A percentile compares a stretch with the other conserved stretches of the same genome.
phyloP scores from a whole-genome alignment of 208 protist genomes.

The Entamoeba invadens region DNA sequence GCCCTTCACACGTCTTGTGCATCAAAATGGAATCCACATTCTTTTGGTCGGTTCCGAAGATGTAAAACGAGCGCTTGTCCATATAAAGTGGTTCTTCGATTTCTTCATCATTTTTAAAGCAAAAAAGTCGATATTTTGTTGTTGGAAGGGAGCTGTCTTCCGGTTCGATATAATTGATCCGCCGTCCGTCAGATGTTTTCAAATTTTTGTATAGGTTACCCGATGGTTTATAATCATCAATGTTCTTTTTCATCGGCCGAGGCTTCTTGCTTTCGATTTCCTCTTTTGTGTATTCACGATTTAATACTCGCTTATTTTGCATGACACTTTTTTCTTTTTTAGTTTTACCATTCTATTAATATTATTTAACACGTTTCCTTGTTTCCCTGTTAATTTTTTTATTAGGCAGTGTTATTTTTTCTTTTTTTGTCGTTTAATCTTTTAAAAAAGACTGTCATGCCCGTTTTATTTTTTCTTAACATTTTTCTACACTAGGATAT shows the following conservation, averaged over 20 bases:
- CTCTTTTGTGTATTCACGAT: not conserved
- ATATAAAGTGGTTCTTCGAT: not conserved
- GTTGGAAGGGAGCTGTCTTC: not conserved
- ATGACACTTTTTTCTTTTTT: not conserved
- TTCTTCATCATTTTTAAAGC: not conserved
- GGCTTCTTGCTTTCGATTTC: not conserved
- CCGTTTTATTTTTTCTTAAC: no score
- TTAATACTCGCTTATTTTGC: not conserved
- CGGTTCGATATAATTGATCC: not conserved
- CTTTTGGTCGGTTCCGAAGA: not conserved
- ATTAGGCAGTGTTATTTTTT: no score
- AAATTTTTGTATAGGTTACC: not conserved
- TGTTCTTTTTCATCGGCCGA: not conserved
- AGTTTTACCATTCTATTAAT: no score
- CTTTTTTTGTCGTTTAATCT: no score
- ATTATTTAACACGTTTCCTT: no score
- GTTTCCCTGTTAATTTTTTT: no score
- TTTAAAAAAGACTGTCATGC: no score
- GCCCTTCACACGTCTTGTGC: not conserved
- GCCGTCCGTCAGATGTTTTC: not conserved
- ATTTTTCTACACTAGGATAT: no score
- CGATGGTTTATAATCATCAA: not conserved
- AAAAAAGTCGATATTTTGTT: not conserved
- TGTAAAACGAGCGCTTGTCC: not conserved
- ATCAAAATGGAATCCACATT: not conserved